phyloP scores from a whole-genome alignment of 2,329 filamentous ascomycete species.

The Phyllosticta capitalensis region DNA sequence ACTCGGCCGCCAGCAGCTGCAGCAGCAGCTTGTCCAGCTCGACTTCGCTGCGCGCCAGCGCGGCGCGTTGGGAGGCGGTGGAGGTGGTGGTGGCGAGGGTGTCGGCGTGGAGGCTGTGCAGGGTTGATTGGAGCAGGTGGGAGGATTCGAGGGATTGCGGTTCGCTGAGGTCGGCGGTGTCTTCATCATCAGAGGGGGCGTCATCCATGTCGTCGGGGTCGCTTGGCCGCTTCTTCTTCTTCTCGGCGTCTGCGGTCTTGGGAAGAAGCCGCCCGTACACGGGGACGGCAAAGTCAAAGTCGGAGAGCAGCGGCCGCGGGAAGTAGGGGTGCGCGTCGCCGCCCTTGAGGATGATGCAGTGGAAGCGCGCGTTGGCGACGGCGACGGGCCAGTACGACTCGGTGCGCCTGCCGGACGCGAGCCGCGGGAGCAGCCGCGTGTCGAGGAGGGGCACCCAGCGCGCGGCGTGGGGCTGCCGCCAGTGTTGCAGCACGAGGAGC shows the following conservation, averaged over 20 bases:
- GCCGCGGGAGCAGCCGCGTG: constrained; percentile 71
- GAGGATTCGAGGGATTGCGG: constrained; percentile 64
- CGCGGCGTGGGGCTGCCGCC: constrained; percentile 76
- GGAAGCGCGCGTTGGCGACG: constrained; percentile 82
- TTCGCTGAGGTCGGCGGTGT: constrained; percentile 32
- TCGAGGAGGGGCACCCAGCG: constrained; percentile 89
- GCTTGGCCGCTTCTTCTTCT: constrained; percentile 14
- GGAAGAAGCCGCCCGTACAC: constrained; percentile 42
- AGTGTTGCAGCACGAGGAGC: constrained; percentile 78
- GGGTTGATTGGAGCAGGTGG: constrained; percentile 65
- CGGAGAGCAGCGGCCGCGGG: constrained; percentile 76
- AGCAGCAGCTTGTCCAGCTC: constrained; percentile 85
- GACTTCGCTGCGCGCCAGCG: constrained; percentile 63
- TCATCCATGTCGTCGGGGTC: constrained; percentile 25
- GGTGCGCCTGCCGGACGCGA: constrained; percentile 74
- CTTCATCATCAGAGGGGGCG: constrained; percentile 20
- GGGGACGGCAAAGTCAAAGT: constrained; percentile 88
- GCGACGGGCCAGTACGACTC: constrained; percentile 95
- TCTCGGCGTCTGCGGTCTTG: constrained; percentile 10
- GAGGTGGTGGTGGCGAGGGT: constrained; percentile 59
- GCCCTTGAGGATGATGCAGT: constrained; percentile 98
- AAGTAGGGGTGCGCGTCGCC: constrained; percentile 90
- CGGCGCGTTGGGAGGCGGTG: constrained; percentile 53
- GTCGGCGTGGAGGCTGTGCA: constrained; percentile 67
- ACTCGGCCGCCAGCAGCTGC: constrained; percentile 82